Base-by-base conservation (phyloP, 2,329 filamentous ascomycete genomes). In the Cyphellophora europaea region DNA sequence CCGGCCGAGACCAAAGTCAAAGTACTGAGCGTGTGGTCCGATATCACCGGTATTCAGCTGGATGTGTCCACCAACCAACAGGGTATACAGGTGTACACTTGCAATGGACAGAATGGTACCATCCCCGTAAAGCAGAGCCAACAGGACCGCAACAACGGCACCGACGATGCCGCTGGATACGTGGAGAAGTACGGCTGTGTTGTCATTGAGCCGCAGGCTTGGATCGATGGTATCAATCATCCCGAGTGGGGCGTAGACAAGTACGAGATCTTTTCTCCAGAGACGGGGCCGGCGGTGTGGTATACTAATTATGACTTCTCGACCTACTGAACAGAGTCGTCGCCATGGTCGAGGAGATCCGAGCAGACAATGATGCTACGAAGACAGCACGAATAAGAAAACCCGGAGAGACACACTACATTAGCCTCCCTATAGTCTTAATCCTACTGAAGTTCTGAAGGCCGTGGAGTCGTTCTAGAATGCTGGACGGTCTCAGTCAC, bases 221-320 rank as follows among this genome's bases (percentile, higher is more conserved):
- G 78, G 74, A 93, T 95, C 53, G 88, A 93, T 55, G 87, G 72
- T 16, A 91, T 96, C 62, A 95, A 94, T 62, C 74, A 93, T 49
- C 88, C 88, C 0, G 74, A 86, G 58, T 95, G 89, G 89, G 77
- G 77, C 40, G 74, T 88, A 36, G 60, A 51, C 18, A 36, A 50
- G 2, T 56, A 55, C 42, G 58, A 64, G 50, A 52, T 66, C 41
- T 65, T 56, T 41, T 55, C 57, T 5, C 58, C 61, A 11, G 49
- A 53, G 16, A 56, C 59, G 27, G 54, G 48, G 2, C 61, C 63
- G 6, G 53, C 53, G 4, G 44, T 65, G 12, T 65, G 65, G 45
- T 58, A 51, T 51, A 61, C 61, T 34, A 63, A 58, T 4, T 66
- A 64, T 47, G 52, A 58, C 38, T 66, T 66, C 44, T 60, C 60